Conservation (phyloP, 2,329 filamentous ascomycete genomes). For the Botrytis sinoallii region DNA sequence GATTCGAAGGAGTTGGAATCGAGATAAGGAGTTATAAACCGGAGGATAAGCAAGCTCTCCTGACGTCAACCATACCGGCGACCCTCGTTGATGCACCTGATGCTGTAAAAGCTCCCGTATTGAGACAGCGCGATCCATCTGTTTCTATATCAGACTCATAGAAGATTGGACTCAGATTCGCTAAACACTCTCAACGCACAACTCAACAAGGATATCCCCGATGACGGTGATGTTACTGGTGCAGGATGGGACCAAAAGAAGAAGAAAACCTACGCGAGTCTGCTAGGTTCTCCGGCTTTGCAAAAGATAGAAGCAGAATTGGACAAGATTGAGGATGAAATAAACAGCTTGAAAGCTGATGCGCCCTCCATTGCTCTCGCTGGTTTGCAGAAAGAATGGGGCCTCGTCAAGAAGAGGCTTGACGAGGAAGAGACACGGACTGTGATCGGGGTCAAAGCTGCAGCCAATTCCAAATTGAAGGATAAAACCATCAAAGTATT, state of each 20-base stretch:
- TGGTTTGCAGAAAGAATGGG: neutral
- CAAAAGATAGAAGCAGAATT: neutral
- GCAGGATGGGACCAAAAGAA: neutral
- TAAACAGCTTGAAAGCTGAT: neutral
- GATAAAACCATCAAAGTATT: neutral
- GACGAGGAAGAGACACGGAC: neutral
- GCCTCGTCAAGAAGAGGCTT: neutral
- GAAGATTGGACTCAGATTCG: neutral
- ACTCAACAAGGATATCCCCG: slow-evolving; percentile 2
- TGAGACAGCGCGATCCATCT: slow-evolving; percentile 12
- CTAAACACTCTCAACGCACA: slow-evolving; percentile 5
- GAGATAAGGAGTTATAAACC: slow-evolving; percentile 12
- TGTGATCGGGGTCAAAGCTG: neutral
- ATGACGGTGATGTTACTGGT: neutral
- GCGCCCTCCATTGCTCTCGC: neutral
- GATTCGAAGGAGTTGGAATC: slow-evolving; percentile 9
- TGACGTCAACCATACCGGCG: neutral
- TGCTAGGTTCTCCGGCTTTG: neutral
- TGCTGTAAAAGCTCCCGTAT: neutral
- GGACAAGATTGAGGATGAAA: neutral
- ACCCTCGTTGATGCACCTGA: neutral
- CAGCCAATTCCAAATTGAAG: neutral
- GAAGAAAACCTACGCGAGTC: neutral
- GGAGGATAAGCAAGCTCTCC: neutral
- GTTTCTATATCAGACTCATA: slow-evolving; percentile 9